These are phyloP conservation scores for Candida odintsovae DNA, from an alignment of 805 yeast genomes.

Conservation along the genomic window DNA sequence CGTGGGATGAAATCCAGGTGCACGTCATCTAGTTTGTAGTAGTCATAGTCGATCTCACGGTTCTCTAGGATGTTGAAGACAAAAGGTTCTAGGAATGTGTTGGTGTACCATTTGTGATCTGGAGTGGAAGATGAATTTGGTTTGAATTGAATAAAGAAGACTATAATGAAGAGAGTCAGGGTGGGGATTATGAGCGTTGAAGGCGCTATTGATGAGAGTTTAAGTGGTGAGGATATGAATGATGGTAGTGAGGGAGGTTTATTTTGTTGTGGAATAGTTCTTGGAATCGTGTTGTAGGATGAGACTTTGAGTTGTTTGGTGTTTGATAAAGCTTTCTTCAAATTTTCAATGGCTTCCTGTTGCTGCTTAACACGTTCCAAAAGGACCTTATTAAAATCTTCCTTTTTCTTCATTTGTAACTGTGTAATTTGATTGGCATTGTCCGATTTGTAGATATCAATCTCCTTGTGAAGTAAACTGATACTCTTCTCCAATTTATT, in stretches of 20 bases:
- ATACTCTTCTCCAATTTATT: conserved; percentile 6
- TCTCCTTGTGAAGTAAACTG: conserved; percentile 4
- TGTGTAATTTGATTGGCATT: conserved; percentile 1
- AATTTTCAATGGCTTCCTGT: conserved; percentile 8
- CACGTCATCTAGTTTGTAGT: conserved; percentile 16
- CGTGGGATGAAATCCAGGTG: conserved; percentile 9
- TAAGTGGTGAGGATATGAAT: not conserved
- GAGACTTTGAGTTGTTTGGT: conserved; percentile 5
- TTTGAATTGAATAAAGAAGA: not conserved
- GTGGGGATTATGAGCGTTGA: not conserved
- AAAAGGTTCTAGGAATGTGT: conserved; percentile 14
- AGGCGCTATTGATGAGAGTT: not conserved
- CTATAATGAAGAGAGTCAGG: not conserved
- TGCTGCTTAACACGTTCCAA: conserved; percentile 15
- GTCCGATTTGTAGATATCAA: conserved; percentile 9
- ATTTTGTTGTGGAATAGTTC: not conserved
- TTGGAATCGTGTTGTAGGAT: not conserved
- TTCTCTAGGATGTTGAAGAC: conserved; percentile 10
- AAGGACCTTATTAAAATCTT: conserved; percentile 13
- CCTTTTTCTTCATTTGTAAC: conserved; percentile 2
- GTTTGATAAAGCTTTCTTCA: conserved; percentile 11
- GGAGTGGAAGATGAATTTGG: not conserved
- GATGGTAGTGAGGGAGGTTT: not conserved
- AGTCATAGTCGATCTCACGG: conserved; percentile 19
- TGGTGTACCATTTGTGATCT: conserved; percentile 11